Evolutionary conservation across 129 eudicot species (phyloP), one percentile per base, ranked within the genome.

Genomic region (Helianthus tuberosus): DNA sequence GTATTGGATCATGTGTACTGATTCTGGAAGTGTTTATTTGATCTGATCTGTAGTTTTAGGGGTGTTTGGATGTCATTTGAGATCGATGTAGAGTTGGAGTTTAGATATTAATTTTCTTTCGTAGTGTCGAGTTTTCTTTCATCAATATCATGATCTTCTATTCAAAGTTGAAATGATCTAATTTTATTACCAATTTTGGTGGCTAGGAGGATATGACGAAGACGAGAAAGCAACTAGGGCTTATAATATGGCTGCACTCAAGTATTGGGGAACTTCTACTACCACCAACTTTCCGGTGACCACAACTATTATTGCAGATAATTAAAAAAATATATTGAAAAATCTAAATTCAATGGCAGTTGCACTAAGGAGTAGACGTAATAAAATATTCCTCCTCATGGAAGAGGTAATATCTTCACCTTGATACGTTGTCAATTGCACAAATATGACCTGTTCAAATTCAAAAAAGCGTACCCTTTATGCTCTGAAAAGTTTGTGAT

Each of bases 171-270:
- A 66, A 3, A 1, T 6, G 13, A 5, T 15, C 46, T 5, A 11
- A 27, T 11, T 1, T 36, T 53, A 29, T 36, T 4, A 10, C 23
- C 23, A 11, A 14, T 67, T 44, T 7, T 49, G 60, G 68, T 76
- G 69, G 51, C 5, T 80, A 94, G 99, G 99, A 64, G 99, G 99
- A 59, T 94, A 94, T 85, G 99, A 94, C 80, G 91, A 94, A 80
- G 99, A 94, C 84, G 99, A 94, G 74, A 94, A 94, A 61, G 99
- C 99, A 71, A 97, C 99, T 69, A 85, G 96, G 87, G 95, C 99
- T 61, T 94, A 94, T 82, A 97, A 94, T 80, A 83, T 91, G 77
- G 97, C 97, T 64, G 99, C 99, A 55, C 76, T 94, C 5, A 94
- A 94, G 71, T 94, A 94, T 73, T 94, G 99, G 99, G 99, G 99